A percentile compares a stretch with the other conserved stretches of the same genome.
Conservation (phyloP, 177 flowering plant species). For the Vitis hybrid region DNA sequence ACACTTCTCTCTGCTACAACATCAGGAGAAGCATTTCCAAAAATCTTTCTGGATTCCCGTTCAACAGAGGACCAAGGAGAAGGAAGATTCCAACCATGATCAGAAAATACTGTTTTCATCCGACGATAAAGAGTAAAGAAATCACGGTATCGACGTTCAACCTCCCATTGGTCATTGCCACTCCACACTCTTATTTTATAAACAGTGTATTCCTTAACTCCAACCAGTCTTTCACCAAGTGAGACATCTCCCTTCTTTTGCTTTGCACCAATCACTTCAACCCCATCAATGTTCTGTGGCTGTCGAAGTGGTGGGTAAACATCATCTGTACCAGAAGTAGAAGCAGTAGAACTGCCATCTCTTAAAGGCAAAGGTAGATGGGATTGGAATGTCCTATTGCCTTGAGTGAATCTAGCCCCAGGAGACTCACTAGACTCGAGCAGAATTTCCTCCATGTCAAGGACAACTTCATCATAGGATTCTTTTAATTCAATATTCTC, state of each 20-base stretch:
- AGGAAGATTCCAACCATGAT: constrained; percentile 77
- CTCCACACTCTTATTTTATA: constrained; percentile 77
- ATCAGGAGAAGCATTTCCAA: constrained; percentile 87
- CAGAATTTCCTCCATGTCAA: constrained; percentile 94
- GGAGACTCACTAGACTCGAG: constrained; percentile 66
- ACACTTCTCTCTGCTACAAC: constrained; percentile 76
- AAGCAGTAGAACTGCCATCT: constrained; percentile 88
- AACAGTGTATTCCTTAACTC: constrained; percentile 89
- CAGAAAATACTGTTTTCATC: constrained; percentile 53
- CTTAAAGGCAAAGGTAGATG: constrained; percentile 50
- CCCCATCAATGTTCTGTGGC: constrained; percentile 57
- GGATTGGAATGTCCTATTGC: constrained; percentile 28
- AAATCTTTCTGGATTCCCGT: constrained; percentile 77
- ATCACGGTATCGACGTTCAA: constrained; percentile 92
- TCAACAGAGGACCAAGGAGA: constrained; percentile 81
- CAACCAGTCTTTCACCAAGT: constrained; percentile 90
- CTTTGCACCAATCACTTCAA: constrained; percentile 87
- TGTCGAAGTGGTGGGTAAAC: constrained; percentile 25
- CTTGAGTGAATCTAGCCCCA: constrained; percentile 38
- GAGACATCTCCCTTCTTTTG: constrained; percentile 90
- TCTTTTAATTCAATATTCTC: constrained; percentile 39
- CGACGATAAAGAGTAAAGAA: constrained; percentile 74
- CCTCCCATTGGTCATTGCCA: constrained; percentile 81
- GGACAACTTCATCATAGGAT: constrained; percentile 75
- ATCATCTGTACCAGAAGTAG: constrained; percentile 65